Base-by-base conservation (phyloP, 371 early-diverging fungal species). In the Aphelidium insulamus region DNA sequence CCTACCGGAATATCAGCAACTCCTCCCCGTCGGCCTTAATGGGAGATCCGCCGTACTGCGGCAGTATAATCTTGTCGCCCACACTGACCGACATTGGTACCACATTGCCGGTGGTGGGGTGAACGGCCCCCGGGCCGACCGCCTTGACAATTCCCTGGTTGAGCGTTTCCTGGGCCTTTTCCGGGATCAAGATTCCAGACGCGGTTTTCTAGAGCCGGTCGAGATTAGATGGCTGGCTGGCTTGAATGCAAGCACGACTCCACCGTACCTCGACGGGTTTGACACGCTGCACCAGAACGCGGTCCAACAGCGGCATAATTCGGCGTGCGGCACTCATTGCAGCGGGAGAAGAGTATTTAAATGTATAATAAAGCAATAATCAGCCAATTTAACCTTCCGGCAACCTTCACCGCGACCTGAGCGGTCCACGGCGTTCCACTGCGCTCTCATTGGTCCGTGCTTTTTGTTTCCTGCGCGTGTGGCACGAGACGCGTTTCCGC, bases 21-120 rank as follows among this genome's bases (percentile, higher is more conserved):
- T 78, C 80, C 51, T 82, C 77, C 21, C 56, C 62, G 30, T 68
- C 66, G 30, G 91, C 49, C 70, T 92, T 92, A 63, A 97, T 77
- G 37, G 62, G 46, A 62, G 54, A 72, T 28, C 97, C 97, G 49
- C 94, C 94, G 49, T 70, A 97, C 23, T 75, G 57, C 35, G 97
- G 95, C 28, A 97, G 73, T 23, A 97, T 64, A 22, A 97, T 84
- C 44, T 75, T 74, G 59, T 97, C 95, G 41, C 95, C 95, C 41
- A 57, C 68, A 41, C 73, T 62, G 38, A 92, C 69, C 38, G 72
- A 64, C n/a, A 72, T 43, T 30, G 91, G 72, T 37, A 78, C 60
- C 42, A 69, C 52, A 45, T 64, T 69, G 33, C 92, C 94, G 34
- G 80, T 77, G 72, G 63, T 34, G 6, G 9, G 21, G 57, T 70